A percentile compares a stretch with the other conserved stretches of the same genome.
Evolutionary conservation across 1,284 basidiomycete species (phyloP).

Genomic region (Naganishia sp.): DNA sequence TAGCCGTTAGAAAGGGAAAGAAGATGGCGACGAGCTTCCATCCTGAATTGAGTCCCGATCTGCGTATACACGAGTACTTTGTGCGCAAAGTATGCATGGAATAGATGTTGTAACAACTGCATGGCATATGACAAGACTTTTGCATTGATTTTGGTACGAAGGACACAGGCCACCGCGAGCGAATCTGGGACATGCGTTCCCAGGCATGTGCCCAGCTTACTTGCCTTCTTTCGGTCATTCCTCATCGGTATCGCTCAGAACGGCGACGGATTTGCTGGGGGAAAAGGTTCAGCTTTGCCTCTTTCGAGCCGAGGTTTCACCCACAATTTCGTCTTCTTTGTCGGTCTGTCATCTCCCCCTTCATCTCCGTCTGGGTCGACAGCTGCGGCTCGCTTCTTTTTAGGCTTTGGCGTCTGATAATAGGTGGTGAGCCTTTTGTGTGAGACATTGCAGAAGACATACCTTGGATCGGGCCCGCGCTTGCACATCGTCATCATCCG

Average conservation of each 20-base stretch:
- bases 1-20: slow-evolving; percentile 81
- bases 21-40: slow-evolving; percentile 91
- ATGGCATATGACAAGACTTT: too few species aligned
- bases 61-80: slow-evolving; percentile 86
- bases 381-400: slow-evolving; percentile 37
- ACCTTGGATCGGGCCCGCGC: slow-evolving; percentile 34
- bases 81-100: slow-evolving; percentile 48
- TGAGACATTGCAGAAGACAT: slow-evolving; percentile 27
- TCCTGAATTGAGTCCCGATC: slow-evolving; percentile 85
- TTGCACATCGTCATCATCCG: slow-evolving; percentile 34
- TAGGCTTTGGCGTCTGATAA: slow-evolving; percentile 37
- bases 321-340: slow-evolving; percentile 40
- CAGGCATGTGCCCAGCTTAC: too few species aligned
- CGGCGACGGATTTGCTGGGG: slow-evolving; percentile 31
- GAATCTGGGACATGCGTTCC: too few species aligned
- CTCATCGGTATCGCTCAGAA: slow-evolving; percentile 30
- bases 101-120: neutral
- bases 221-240: slow-evolving; percentile 4
- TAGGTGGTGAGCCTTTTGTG: neutral
- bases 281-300: neutral
- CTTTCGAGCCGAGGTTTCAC: neutral
- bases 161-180: too few species aligned
- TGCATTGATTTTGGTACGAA: too few species aligned
- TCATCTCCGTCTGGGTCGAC: slow-evolving; percentile 46
- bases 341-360: slow-evolving; percentile 34